Evolutionary conservation across 139 green algal species (phyloP).

Genomic region (Chlamydomonas sphaeroides): DNA sequence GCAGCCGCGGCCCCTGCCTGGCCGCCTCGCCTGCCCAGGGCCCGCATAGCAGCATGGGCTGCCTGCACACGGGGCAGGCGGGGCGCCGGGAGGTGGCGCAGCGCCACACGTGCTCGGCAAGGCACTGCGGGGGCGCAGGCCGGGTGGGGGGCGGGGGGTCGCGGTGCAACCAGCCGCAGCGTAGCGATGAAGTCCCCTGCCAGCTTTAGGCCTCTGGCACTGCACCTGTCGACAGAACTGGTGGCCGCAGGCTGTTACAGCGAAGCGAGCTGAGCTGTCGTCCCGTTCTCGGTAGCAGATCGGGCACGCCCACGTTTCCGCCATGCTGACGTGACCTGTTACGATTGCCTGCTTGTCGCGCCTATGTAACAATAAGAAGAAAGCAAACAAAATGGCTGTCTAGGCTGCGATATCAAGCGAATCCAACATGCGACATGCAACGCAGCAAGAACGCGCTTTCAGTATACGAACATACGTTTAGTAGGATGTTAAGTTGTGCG

Average conservation of each 20-base stretch:
- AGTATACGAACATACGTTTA: too few relatives aligned
- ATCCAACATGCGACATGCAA: too few relatives aligned
- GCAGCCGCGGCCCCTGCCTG: background rate
- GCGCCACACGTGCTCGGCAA: slow-evolving; percentile 23
- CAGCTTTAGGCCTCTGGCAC: background rate
- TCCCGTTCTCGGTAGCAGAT: background rate
- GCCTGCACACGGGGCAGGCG: slow-evolving; percentile 22
- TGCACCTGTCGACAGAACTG: background rate
- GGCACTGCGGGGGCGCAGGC: slow-evolving; percentile 8
- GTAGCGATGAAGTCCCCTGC: background rate
- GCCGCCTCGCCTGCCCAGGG: background rate
- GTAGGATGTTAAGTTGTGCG: too few relatives aligned
- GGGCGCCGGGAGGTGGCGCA: background rate
- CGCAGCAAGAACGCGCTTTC: too few relatives aligned
- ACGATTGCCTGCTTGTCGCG: too few relatives aligned
- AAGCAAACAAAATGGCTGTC: too few relatives aligned
- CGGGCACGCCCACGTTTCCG: background rate
- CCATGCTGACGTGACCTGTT: too few relatives aligned
- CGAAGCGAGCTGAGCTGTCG: background rate
- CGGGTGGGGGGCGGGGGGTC: background rate
- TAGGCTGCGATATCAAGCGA: too few relatives aligned
- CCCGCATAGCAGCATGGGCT: slow-evolving; percentile 20
- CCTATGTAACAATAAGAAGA: too few relatives aligned
- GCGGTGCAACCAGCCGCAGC: background rate
- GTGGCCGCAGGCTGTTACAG: background rate